Evolutionary conservation across 1,284 basidiomycete genomes (phyloP).

Genomic region (Cutaneotrichosporon cavernicola): DNA sequence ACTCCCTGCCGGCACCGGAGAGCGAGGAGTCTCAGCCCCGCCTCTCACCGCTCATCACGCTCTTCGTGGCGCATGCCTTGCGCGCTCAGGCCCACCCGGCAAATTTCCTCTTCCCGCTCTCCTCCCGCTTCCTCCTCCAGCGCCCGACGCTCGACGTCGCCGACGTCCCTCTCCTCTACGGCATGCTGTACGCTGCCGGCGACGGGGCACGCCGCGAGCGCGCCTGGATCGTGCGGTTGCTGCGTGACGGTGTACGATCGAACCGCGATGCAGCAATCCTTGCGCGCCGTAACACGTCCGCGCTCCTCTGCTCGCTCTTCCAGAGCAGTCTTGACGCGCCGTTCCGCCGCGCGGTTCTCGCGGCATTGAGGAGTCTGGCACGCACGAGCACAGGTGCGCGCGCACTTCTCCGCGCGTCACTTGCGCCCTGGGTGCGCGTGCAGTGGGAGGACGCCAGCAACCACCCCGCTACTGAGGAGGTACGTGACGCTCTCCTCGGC

Average conservation of each 20-base stretch:
- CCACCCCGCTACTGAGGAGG: constrained; percentile 23
- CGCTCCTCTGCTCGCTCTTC: constrained; percentile 76
- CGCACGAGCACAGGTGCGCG: constrained; percentile 65
- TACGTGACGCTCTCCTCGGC: constrained; percentile 16
- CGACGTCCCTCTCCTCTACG: constrained; percentile 82
- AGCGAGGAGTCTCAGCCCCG: constrained; percentile 27
- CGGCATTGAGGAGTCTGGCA: constrained; percentile 72
- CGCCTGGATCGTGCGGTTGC: constrained; percentile 79
- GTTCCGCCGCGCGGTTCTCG: constrained; percentile 54
- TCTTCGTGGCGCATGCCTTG: constrained; percentile 77
- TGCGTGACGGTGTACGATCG: constrained; percentile 74
- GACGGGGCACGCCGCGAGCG: constrained; percentile 78
- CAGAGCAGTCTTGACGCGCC: constrained; percentile 61
- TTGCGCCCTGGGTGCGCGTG: constrained; percentile 76
- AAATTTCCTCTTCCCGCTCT: constrained; percentile 74
- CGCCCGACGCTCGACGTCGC: constrained; percentile 68
- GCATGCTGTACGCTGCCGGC: constrained; percentile 72
- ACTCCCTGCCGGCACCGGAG: constrained; percentile 56
- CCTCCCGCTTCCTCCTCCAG: constrained; percentile 78
- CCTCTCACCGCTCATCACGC: constrained; percentile 68
- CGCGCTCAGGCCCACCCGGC: constrained; percentile 74
- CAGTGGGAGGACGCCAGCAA: constrained; percentile 55
- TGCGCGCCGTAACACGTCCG: constrained; percentile 80
- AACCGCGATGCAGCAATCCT: constrained; percentile 74
- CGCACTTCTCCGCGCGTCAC: constrained; percentile 65